Percentiles rank a stretch among this genome's conserved stretches.
Evolutionary conservation across 805 yeast species (phyloP).

Genomic region (Suhomyces kilbournensis): DNA sequence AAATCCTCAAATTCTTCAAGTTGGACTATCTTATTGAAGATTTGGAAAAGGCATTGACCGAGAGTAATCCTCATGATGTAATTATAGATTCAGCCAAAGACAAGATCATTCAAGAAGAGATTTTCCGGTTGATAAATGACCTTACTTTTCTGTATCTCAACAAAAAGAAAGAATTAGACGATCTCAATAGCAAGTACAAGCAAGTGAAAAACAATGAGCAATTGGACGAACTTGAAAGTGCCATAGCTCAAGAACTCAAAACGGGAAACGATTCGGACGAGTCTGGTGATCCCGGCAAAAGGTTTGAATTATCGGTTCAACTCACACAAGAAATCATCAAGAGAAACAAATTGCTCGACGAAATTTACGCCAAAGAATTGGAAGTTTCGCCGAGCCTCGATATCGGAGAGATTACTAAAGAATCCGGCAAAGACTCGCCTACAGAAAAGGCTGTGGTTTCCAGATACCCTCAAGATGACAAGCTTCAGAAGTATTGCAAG

Average conservation of each 20-base stretch:
- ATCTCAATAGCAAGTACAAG: slow-evolving; percentile 9
- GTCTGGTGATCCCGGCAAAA: neutral
- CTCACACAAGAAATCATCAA: slow-evolving; percentile 27
- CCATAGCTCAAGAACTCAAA: neutral
- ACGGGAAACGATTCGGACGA: neutral
- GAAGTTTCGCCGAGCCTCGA: slow-evolving; percentile 5
- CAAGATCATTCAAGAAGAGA: slow-evolving; percentile 39
- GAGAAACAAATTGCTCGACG: slow-evolving; percentile 15
- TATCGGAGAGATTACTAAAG: neutral
- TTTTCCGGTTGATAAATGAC: slow-evolving; percentile 37
- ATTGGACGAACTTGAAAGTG: neutral
- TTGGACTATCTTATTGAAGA: slow-evolving; percentile 33
- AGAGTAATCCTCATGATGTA: slow-evolving; percentile 12
- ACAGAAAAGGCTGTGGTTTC: neutral
- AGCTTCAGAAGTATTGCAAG: slow-evolving; percentile 38
- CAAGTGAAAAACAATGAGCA: slow-evolving; percentile 11
- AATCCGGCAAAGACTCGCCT: neutral
- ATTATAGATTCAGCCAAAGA: slow-evolving; percentile 26
- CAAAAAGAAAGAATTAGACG: slow-evolving; percentile 27
- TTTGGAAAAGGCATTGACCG: slow-evolving; percentile 13
- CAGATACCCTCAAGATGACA: slow-evolving; percentile 26
- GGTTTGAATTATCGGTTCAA: slow-evolving; percentile 25
- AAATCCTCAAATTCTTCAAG: slow-evolving; percentile 26
- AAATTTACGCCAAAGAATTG: slow-evolving; percentile 18
- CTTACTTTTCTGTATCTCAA: slow-evolving; percentile 34